Percentiles rank a stretch among this genome's conserved stretches.
Evolutionary conservation across 345 rosid genomes (phyloP).

Genomic region (Moricandia arvensis): DNA sequence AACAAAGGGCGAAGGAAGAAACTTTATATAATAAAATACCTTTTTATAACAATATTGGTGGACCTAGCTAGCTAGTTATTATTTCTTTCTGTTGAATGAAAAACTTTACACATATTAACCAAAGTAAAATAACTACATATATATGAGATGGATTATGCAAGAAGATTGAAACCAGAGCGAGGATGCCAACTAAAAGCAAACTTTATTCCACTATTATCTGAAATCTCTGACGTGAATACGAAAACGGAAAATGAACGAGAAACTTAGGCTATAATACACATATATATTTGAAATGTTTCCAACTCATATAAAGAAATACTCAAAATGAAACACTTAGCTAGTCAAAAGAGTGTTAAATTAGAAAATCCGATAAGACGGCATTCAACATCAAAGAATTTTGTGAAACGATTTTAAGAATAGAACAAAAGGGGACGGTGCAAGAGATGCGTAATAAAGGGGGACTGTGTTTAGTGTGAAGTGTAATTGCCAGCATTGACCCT

Average conservation of each 20-base stretch:
- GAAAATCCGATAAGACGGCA: neutral
- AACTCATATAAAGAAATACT: too few relatives aligned
- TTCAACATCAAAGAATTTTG: neutral
- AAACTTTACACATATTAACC: neutral
- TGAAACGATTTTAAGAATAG: neutral
- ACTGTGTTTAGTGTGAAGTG: constrained; percentile 16
- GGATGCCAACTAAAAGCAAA: neutral
- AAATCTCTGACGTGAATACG: neutral
- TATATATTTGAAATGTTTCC: too few relatives aligned
- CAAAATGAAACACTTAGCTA: neutral
- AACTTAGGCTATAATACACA: neutral
- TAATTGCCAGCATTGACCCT: constrained; percentile 25
- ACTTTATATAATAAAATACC: neutral
- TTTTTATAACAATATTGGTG: neutral
- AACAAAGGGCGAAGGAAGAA: too few relatives aligned
- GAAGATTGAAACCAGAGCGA: neutral
- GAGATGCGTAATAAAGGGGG: constrained; percentile 10
- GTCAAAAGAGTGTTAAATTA: neutral
- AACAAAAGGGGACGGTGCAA: neutral
- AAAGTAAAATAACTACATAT: neutral
- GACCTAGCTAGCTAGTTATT: neutral
- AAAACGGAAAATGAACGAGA: neutral
- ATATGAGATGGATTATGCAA: neutral
- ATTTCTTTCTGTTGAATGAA: neutral
- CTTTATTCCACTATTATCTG: neutral